Base-by-base conservation (phyloP, 352 stramenopile species). In the Phytophthora crassamura region DNA sequence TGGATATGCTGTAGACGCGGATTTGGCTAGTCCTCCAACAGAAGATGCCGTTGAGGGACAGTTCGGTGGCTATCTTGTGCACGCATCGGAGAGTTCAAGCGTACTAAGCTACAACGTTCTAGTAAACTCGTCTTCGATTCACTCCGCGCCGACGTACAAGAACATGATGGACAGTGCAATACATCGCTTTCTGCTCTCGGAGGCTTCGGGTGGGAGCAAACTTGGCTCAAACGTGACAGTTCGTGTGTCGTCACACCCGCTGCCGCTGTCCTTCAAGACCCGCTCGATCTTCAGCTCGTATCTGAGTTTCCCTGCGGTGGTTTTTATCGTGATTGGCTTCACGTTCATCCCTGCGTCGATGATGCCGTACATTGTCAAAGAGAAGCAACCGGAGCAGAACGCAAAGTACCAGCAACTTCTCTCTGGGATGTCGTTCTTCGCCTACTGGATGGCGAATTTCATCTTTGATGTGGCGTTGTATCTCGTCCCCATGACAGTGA, bases 381-480 rank as follows among this genome's bases (percentile, higher is more conserved):
- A 99, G 62, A 93, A 93, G 61, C 89, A 98, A 49, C 84, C 82
- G 14, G 80, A 83, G 16, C 71, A 82, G 47, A 99, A 98, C 61
- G 89, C 96, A 7, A 98, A 99, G 64, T 98, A 99, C 83, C 90
- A 98, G 74, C 95, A 98, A 74, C 86, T 88, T 67, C 94, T 99
- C 34, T 97, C 92, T 9, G 98, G 98, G 2, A 97, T 99, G 10
- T 90, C 86, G 10, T 76, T 98, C 14, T 65, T 69, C 0, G 91
- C 93, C 0, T 99, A 99, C 69, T 99, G 98, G 98, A 45, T 99
- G 18, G 93, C 91, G 9, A 99, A 98, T 52, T 98, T 94, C 40
- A 32, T 97, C 33, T 98, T 94, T 62, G 96, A 99, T 74, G 59
- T 96, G 28, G 41, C 91, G 10, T 78, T 97, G 20, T 99, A 98